Percentiles rank a stretch among this genome's conserved stretches.
These are phyloP conservation scores for Taxillus chinensis DNA, from an alignment of 164 flowering plant species.

Conservation along the genomic window DNA sequence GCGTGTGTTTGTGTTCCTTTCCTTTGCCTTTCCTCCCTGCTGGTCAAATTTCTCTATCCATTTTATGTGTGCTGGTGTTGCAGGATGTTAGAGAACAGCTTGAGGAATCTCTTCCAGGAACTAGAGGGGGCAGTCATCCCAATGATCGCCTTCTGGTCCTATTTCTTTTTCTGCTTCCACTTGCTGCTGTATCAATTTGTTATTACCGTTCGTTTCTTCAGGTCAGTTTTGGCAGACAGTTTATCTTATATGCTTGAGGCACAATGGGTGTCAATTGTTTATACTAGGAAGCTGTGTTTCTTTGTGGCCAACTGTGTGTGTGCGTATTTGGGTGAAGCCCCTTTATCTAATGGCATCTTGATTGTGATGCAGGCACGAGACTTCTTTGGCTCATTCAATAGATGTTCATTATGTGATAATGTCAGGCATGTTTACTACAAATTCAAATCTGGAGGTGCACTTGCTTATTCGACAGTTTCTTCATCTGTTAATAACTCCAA, in stretches of 20 bases:
- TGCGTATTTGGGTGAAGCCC: too few species aligned
- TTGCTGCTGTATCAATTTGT: conserved; percentile 36
- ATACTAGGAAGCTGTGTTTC: too few species aligned
- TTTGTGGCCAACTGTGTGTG: too few species aligned
- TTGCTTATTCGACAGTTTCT: conserved; percentile 44
- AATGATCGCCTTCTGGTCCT: conserved; percentile 48
- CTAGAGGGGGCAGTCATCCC: conserved; percentile 84
- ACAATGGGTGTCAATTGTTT: too few species aligned
- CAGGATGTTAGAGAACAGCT: conserved; percentile 75
- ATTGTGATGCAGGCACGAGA: conserved; percentile 34
- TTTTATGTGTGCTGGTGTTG: conserved; percentile 18
- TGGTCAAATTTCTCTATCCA: background rate
- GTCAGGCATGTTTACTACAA: conserved; percentile 56
- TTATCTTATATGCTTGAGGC: too few species aligned
- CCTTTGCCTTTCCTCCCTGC: background rate
- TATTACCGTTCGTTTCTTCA: conserved; percentile 53
- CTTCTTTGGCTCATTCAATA: conserved; percentile 25
- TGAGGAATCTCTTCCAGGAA: conserved; percentile 85
- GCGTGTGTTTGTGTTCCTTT: background rate
- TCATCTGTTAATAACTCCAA: conserved; percentile 35
- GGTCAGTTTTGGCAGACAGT: conserved; percentile 26
- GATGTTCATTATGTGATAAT: conserved; percentile 47
- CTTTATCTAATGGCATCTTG: background rate
- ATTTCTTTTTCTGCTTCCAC: conserved; percentile 62
- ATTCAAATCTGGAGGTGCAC: conserved; percentile 40